A percentile compares a stretch with the other conserved stretches of the same genome.
Evolutionary conservation across 208 protist genomes (phyloP).

Genomic region (Leishmania tropica): DNA sequence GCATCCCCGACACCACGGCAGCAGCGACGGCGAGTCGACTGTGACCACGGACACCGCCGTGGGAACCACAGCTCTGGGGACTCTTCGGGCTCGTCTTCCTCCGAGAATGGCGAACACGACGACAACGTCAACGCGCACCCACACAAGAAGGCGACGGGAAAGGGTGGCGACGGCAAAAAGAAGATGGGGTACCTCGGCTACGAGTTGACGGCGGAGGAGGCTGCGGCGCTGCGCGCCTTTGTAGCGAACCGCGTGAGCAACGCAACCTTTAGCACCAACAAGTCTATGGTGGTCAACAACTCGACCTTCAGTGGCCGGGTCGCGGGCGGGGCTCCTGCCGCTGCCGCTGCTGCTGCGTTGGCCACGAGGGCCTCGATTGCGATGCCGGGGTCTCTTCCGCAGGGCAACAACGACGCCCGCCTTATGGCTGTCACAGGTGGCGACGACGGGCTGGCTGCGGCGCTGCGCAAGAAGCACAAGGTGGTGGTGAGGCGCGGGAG

Average conservation of each 20-base stretch:
- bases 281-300: constrained; percentile 21
- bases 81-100: not conserved
- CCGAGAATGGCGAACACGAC: constrained; percentile 14
- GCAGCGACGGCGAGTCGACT: not conserved
- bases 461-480: constrained; percentile 73
- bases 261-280: constrained; percentile 19
- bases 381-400: constrained; percentile 10
- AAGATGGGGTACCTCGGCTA: constrained; percentile 84
- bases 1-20: constrained; percentile 1
- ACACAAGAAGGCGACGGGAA: not conserved
- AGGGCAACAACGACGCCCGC: constrained; percentile 41
- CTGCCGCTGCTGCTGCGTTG: constrained; percentile 18
- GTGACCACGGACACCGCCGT: not conserved
- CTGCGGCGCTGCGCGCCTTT: constrained; percentile 62
- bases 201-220: constrained; percentile 77
- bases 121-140: constrained; percentile 4
- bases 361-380: constrained; percentile 11
- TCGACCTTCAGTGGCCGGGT: constrained; percentile 10
- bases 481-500: constrained; percentile 36
- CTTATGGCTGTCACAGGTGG: constrained; percentile 51
- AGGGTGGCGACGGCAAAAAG: constrained; percentile 37
- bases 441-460: constrained; percentile 53
- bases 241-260: constrained; percentile 32
- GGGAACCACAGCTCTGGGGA: not conserved
- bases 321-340: not conserved